Base-by-base conservation (phyloP, 2,329 filamentous ascomycete species). In the Ramichloridium luteum region DNA sequence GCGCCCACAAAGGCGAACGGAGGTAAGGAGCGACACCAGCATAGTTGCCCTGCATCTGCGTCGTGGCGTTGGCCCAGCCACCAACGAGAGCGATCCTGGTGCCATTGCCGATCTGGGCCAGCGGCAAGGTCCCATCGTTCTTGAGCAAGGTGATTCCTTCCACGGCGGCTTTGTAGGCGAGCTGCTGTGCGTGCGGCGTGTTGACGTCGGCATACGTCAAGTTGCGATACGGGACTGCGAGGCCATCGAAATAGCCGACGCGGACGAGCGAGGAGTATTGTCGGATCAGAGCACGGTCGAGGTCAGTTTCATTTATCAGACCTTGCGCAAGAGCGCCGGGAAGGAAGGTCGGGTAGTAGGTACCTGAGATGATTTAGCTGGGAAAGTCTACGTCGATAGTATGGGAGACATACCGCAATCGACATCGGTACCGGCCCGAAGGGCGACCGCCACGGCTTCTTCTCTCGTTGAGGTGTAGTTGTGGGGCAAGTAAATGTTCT, bases 1-100 rank as follows among this genome's bases (percentile, higher is more conserved):
- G 30, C 8, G 72, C 70, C 16, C 60, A 62, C 0, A 71, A 54
- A 0, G 72, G 72, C 3, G 61, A 65, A 39, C 61, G 64, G 3
- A 70, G 54, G 50, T 69, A 77, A 0, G 70, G 69, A 1, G 74
- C 61, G 2, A 60, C 51, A 16, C 73, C 72, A 35, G 48, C 59
- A 51, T 78, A 77, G 43, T 71, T 72, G 1, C 72, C 73, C 30
- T 68, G 68, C 56, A 77, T 62, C 37, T 74, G 62, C 4, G 53
- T 57, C 0, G 68, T 70, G 5, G 67, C 67, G 31, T 71, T 71
- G 2, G 67, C 70, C 62, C 70, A 77, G 28, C 62, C 63, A 0
- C 72, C 73, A 16, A 77, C 56, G 26, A 77, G 53, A 1, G 68
- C 72, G 3, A 77, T 56, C 5, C 53, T 60, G 6, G 52, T 51